phyloP scores from a whole-genome alignment of 2,329 filamentous ascomycete species.

The Neoscytalidium dimidiatum region DNA sequence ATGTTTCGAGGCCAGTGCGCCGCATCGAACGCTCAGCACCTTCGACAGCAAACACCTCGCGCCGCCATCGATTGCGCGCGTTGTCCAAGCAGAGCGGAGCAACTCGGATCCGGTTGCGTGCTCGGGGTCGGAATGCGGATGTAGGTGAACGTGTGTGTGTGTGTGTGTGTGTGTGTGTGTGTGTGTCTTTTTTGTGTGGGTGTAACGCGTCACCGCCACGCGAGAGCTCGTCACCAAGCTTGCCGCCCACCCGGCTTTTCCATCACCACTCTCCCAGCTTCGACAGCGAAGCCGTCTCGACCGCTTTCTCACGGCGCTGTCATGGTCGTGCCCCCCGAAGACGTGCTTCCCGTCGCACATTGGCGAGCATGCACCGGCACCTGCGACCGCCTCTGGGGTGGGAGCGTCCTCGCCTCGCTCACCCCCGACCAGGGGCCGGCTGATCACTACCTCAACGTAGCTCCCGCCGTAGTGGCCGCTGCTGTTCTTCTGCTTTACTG shows the following conservation, averaged over 20 bases:
- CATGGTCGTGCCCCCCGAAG: slow-evolving; percentile 1
- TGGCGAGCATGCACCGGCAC: not conserved
- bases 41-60: too few species aligned
- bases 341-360: slow-evolving; percentile 1
- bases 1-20: not conserved
- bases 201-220: slow-evolving; percentile 16
- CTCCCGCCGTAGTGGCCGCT: not conserved
- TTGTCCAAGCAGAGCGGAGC: not conserved
- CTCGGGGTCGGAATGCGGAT: not conserved
- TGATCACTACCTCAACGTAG: slow-evolving; percentile 1
- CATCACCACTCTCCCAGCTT: not conserved
- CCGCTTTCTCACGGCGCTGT: not conserved
- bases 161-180: too few species aligned
- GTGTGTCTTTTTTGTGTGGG: too few species aligned
- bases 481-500: not conserved
- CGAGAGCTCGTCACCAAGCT: not conserved
- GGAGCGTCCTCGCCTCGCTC: not conserved
- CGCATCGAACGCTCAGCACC: not conserved
- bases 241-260: not conserved
- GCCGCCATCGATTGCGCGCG: too few species aligned
- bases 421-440: not conserved
- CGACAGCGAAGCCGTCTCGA: not conserved
- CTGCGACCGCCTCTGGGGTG: not conserved
- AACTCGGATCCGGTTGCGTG: not conserved
- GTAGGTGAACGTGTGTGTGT: not conserved